Evolutionary conservation across 176 grass and related monocot genomes (phyloP).

Genomic region (Echinochloa phyllopogon): DNA sequence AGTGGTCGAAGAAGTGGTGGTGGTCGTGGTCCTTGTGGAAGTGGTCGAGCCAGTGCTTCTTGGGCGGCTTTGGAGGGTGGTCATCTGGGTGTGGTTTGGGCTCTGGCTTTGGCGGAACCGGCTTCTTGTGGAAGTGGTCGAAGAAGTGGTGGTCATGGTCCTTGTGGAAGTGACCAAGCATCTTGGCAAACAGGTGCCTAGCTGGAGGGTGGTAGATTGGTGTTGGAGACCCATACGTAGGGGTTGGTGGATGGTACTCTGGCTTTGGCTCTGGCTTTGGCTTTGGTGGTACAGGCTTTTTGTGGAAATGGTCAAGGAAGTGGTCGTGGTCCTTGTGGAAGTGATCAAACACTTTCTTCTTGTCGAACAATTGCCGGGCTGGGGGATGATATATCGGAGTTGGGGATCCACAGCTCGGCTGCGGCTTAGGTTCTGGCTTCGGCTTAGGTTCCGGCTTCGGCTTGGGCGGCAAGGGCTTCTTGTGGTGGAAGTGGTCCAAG

Average conservation of each 20-base stretch:
- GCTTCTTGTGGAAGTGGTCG: slow-evolving; percentile 24
- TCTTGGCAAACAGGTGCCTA: neutral
- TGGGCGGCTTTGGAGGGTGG: neutral
- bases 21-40: neutral
- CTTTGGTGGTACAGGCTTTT: slow-evolving; percentile 10
- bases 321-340: neutral
- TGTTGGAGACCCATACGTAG: neutral
- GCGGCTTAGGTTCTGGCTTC: no score
- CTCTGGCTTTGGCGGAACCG: neutral
- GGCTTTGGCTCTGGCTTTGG: neutral
- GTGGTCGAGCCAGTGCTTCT: neutral
- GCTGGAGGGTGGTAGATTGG: slow-evolving; percentile 22
- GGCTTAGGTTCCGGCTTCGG: neutral
- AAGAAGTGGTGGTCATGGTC: slow-evolving; percentile 4
- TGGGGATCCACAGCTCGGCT: neutral
- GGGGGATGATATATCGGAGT: slow-evolving; percentile 24
- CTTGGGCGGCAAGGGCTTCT: neutral
- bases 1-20: neutral
- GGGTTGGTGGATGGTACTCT: neutral
- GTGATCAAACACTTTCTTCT: neutral
- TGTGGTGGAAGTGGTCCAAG: slow-evolving; percentile 21
- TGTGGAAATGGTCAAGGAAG: slow-evolving; percentile 13
- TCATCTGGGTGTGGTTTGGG: neutral
- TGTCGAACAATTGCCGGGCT: neutral
- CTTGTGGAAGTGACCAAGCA: neutral